Percentiles rank a stretch among this genome's conserved stretches.
phyloP scores from a whole-genome alignment of 2,329 filamentous ascomycete species.

The Cladosporium sp. region DNA sequence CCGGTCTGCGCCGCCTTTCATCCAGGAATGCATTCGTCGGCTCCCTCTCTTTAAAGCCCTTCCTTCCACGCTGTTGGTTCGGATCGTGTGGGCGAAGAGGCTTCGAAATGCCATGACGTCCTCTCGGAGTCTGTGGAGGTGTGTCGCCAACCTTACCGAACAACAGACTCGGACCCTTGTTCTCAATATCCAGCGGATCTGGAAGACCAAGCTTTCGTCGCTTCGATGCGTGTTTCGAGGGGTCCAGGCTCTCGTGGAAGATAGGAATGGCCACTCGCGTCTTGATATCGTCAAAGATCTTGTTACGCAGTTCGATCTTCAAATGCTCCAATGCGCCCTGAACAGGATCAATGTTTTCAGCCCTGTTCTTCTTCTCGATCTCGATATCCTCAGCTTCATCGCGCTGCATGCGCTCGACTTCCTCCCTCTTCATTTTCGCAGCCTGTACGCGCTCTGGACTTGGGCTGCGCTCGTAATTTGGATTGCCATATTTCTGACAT shows the following conservation, averaged over 20 bases:
- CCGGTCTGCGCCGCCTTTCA: constrained; percentile 57
- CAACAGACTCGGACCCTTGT: constrained; percentile 45
- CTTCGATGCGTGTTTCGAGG: constrained; percentile 72
- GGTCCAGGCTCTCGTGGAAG: constrained; percentile 76
- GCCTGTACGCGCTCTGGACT: constrained; percentile 47
- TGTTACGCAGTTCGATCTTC: constrained; percentile 74
- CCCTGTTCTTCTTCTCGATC: constrained; percentile 82
- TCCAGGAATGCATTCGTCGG: constrained; percentile 45
- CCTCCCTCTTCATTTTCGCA: constrained; percentile 55
- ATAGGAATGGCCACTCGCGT: constrained; percentile 77
- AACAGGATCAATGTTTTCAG: constrained; percentile 86
- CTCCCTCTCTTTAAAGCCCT: constrained; percentile 31
- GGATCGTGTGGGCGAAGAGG: constrained; percentile 42
- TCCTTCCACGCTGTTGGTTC: constrained; percentile 35
- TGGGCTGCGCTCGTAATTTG: constrained; percentile 54
- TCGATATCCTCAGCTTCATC: constrained; percentile 81
- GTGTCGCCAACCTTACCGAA: constrained; percentile 53
- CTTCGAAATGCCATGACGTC: constrained; percentile 37
- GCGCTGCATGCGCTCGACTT: constrained; percentile 60
- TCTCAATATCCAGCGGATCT: constrained; percentile 55
- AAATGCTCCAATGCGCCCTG: constrained; percentile 75
- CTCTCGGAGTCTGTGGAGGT: constrained; percentile 60
- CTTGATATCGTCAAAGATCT: constrained; percentile 83
- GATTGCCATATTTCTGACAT: constrained; percentile 64
- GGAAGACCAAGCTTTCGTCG: constrained; percentile 73